A percentile compares a stretch with the other conserved stretches of the same genome.
phyloP scores from a whole-genome alignment of 345 rosid species.

The Triadica sebifera region DNA sequence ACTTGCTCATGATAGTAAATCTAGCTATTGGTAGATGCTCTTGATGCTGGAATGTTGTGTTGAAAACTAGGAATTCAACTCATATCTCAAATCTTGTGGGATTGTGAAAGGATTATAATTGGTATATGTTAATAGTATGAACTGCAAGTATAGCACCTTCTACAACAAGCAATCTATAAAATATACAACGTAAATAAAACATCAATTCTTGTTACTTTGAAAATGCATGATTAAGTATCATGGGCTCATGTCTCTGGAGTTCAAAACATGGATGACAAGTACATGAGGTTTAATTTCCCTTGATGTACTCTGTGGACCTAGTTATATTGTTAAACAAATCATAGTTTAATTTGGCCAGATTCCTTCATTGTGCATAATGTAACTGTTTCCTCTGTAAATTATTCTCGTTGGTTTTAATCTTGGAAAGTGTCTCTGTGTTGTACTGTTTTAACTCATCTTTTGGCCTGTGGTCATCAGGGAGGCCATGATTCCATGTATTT shows the following conservation, averaged over 20 bases:
- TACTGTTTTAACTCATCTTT: background rate
- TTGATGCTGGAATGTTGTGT: background rate
- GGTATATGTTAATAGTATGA: background rate
- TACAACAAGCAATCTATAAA: background rate
- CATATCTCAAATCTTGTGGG: background rate
- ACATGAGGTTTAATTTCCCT: background rate
- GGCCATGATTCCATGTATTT: conserved; percentile 96
- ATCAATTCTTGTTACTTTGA: background rate
- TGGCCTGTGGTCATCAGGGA: conserved; percentile 49
- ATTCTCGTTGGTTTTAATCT: conserved; percentile 6
- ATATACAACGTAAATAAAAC: background rate
- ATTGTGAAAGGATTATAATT: background rate
- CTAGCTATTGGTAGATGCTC: background rate
- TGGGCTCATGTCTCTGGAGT: background rate
- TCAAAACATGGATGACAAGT: background rate
- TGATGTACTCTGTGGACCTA: background rate
- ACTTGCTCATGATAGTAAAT: background rate
- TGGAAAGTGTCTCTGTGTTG: background rate
- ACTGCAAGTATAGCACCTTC: background rate
- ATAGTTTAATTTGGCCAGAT: background rate
- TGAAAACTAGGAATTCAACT: background rate
- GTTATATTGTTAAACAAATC: background rate
- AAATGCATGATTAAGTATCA: background rate
- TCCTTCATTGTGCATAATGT: background rate
- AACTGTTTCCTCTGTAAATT: background rate